phyloP scores from a whole-genome alignment of 768 basidiomycete genomes.

The Russula sp. region DNA sequence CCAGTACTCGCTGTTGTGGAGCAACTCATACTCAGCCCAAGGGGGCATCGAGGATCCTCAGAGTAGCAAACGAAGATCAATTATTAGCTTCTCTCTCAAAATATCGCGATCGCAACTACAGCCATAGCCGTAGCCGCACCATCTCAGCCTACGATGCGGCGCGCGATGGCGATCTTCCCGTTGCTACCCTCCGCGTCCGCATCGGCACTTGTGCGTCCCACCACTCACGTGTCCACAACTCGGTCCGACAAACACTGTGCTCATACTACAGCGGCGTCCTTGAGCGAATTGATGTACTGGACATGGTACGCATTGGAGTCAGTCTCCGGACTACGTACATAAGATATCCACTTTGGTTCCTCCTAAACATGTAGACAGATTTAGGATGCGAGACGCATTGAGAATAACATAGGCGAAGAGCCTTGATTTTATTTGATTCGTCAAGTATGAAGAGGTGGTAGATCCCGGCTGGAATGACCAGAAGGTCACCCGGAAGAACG shows the following conservation, averaged over 20 bases:
- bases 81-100: too few relatives aligned
- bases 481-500: conserved; percentile 70
- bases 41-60: too few relatives aligned
- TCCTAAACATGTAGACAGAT: conserved; percentile 45
- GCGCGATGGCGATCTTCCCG: too few relatives aligned
- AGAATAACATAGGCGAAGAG: conserved; percentile 54
- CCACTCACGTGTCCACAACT: too few relatives aligned
- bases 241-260: background rate
- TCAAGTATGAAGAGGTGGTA: conserved; percentile 95
- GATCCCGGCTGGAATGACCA: conserved; percentile 85
- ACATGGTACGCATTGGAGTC: conserved; percentile 60
- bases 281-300: conserved; percentile 46
- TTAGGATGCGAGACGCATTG: background rate
- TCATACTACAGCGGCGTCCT: background rate
- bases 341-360: conserved; percentile 85
- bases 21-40: too few relatives aligned
- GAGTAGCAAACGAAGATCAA: too few relatives aligned
- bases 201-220: too few relatives aligned
- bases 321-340: conserved; percentile 56
- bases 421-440: conserved; percentile 62
- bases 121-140: too few relatives aligned
- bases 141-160: too few relatives aligned
- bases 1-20: too few relatives aligned
- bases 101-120: too few relatives aligned
- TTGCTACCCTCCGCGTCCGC: too few relatives aligned